phyloP scores from a whole-genome alignment of 257 asterid genomes.

The Buddleja alternifolia region DNA sequence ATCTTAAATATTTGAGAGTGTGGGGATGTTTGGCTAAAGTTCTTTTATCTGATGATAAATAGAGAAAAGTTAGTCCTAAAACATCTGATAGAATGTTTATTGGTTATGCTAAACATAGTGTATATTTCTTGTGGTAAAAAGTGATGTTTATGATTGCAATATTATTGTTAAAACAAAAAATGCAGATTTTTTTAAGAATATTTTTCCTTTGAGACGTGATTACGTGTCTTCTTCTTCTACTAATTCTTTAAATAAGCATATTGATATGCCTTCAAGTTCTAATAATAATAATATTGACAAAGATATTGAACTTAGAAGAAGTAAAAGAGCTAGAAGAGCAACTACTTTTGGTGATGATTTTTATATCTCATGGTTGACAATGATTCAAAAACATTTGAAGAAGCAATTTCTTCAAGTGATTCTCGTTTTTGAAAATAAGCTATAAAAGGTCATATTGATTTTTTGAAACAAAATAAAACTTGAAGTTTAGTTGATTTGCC shows the following conservation, averaged over 20 bases:
- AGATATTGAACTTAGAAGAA: background rate
- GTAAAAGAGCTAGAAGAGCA: background rate
- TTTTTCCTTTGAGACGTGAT: background rate
- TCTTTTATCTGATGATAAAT: background rate
- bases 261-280: too few relatives aligned
- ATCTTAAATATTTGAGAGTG: too few relatives aligned
- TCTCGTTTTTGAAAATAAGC: background rate
- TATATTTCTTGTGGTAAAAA: background rate
- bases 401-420: too few relatives aligned
- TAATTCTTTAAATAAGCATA: background rate
- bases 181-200: background rate
- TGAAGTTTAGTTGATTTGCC: background rate
- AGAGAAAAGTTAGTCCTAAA: background rate
- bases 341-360: background rate
- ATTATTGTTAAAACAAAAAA: background rate
- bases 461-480: background rate
- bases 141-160: background rate
- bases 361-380: background rate
- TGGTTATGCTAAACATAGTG: constrained; percentile 6
- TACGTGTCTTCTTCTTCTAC: background rate
- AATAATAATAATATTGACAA: background rate
- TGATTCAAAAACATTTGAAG: background rate
- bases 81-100: background rate
- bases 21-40: background rate
- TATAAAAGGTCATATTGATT: background rate